A percentile compares a stretch with the other conserved stretches of the same genome.
Evolutionary conservation across 345 rosid genomes (phyloP).

Genomic region (Kandelia obovata): DNA sequence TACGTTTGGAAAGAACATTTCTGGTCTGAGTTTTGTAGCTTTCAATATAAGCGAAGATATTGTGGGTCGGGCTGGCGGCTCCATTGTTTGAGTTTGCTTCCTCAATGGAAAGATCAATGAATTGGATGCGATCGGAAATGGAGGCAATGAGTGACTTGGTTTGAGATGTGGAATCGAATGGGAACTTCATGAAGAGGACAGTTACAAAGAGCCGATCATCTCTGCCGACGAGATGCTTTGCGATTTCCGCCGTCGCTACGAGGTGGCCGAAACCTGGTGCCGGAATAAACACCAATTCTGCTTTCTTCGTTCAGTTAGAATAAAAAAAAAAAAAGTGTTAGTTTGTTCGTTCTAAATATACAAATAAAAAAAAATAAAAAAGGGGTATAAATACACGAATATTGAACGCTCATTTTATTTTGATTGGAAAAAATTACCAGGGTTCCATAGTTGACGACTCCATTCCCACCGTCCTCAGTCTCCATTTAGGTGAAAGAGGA

Average conservation of each 20-base stretch:
- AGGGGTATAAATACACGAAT: no score
- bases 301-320: not conserved
- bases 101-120: not conserved
- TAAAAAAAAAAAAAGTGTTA: not conserved
- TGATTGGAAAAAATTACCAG: no score
- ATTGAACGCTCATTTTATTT: no score
- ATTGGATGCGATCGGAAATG: not conserved
- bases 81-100: not conserved
- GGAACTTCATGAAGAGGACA: constrained; percentile 2
- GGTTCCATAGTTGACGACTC: no score
- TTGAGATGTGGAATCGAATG: not conserved
- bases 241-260: constrained; percentile 6
- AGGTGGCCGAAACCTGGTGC: constrained; percentile 13
- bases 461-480: no score
- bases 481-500: no score
- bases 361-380: no score
- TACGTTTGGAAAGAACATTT: not conserved
- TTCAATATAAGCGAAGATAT: not conserved
- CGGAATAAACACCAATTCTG: constrained; percentile 12
- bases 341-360: no score
- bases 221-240: constrained; percentile 11
- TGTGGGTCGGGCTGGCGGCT: not conserved
- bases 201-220: constrained; percentile 7
- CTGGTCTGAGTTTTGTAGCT: constrained; percentile 31
- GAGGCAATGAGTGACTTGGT: not conserved